Evolutionary conservation across 805 yeast genomes (phyloP).

Genomic region (Suhomyces prunicola): DNA sequence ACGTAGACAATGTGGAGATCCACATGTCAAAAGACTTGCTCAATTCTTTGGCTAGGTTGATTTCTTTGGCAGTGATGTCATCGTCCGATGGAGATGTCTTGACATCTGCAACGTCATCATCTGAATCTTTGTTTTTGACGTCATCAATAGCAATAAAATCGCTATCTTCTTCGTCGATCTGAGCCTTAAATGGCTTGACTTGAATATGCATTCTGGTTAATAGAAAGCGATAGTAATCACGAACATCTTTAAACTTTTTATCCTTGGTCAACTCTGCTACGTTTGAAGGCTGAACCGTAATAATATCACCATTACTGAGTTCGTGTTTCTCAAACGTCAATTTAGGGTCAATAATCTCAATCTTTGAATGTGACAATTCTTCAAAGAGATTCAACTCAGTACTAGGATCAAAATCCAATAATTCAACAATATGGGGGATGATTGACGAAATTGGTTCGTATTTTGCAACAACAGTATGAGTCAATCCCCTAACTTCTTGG

Average conservation of each 20-base stretch:
- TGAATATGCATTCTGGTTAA: slow-evolving; percentile 58
- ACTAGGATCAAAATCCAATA: slow-evolving; percentile 38
- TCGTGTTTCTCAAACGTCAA: slow-evolving; percentile 54
- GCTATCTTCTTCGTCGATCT: slow-evolving; percentile 48
- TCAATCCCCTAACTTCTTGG: slow-evolving; percentile 61
- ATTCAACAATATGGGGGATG: slow-evolving; percentile 35
- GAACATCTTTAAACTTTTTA: slow-evolving; percentile 24
- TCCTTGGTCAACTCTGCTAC: slow-evolving; percentile 17
- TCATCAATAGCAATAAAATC: slow-evolving; percentile 35
- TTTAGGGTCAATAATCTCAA: slow-evolving; percentile 42
- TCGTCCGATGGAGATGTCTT: slow-evolving; percentile 7
- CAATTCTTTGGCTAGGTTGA: slow-evolving; percentile 16
- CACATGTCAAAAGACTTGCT: slow-evolving; percentile 53
- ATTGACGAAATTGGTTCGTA: slow-evolving; percentile 44
- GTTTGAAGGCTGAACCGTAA: slow-evolving; percentile 36
- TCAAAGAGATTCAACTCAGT: slow-evolving; percentile 47
- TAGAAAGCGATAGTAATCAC: slow-evolving; percentile 52
- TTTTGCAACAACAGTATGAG: slow-evolving; percentile 53
- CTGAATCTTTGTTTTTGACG: slow-evolving; percentile 5
- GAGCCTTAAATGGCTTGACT: slow-evolving; percentile 46
- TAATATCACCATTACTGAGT: slow-evolving; percentile 65
- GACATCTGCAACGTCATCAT: slow-evolving; percentile 7
- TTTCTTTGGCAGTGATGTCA: slow-evolving; percentile 13
- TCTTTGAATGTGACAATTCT: slow-evolving; percentile 55
- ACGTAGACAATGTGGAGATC: slow-evolving; percentile 61